Evolutionary conservation across 371 early-diverging fungal genomes (phyloP).

Genomic region (Mortierella sp.): DNA sequence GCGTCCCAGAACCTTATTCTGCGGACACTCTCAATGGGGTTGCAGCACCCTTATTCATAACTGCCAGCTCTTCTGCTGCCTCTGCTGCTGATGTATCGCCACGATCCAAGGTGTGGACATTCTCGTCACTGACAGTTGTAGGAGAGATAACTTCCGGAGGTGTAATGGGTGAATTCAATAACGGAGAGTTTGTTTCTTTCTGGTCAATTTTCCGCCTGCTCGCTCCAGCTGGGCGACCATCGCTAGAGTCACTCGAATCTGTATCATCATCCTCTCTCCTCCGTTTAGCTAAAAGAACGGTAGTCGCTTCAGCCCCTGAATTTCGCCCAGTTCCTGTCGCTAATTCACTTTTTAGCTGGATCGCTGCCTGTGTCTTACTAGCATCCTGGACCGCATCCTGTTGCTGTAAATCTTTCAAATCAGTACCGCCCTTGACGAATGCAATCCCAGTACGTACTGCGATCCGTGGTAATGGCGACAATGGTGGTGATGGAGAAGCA

Average conservation of each 20-base stretch:
- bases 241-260: not conserved
- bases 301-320: not conserved
- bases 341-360: constrained; percentile 6
- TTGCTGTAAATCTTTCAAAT: not conserved
- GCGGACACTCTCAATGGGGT: not conserved
- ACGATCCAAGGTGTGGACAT: not conserved
- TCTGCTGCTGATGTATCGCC: not conserved
- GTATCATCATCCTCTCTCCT: constrained; percentile 4
- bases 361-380: not conserved
- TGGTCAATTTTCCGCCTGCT: not conserved
- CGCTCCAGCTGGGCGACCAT: not conserved
- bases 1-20: not conserved
- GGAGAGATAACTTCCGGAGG: not conserved
- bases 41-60: not conserved
- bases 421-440: constrained; percentile 22
- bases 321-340: not conserved
- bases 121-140: not conserved
- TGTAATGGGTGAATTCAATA: not conserved
- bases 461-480: constrained; percentile 10
- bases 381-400: too few species aligned
- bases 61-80: not conserved
- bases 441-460: constrained; percentile 9
- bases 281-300: not conserved
- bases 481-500: not conserved
- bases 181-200: not conserved